Conservation (phyloP, 257 asterid species). For the Nicotiana otophora region DNA sequence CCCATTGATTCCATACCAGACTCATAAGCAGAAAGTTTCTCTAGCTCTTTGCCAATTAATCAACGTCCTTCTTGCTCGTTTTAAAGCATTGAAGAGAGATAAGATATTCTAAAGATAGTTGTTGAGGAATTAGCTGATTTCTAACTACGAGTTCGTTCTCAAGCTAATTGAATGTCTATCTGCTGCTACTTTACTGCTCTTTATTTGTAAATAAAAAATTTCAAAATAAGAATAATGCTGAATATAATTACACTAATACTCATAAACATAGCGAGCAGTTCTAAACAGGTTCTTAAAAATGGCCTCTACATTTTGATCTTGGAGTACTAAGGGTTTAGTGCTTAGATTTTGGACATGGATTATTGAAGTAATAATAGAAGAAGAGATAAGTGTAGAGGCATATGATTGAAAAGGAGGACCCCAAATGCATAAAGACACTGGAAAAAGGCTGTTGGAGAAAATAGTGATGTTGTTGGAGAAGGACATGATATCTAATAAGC, state of each 20-base stretch:
- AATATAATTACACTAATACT: background rate
- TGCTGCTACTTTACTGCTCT: no score
- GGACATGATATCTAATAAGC: slow-evolving; percentile 11
- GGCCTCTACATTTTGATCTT: background rate
- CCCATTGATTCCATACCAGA: background rate
- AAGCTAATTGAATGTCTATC: no score
- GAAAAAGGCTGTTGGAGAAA: slow-evolving; percentile 28
- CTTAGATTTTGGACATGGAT: background rate
- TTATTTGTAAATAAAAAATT: background rate
- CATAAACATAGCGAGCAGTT: background rate
- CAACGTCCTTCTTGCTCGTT: background rate
- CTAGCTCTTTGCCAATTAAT: background rate
- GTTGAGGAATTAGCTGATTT: no score
- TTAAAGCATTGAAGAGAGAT: no score
- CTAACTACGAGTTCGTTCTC: no score
- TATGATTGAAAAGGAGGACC: slow-evolving; percentile 22
- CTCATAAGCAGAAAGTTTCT: background rate
- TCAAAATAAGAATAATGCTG: background rate
- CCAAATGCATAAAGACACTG: slow-evolving; percentile 34
- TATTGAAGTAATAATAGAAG: background rate
- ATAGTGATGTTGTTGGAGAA: slow-evolving; percentile 16
- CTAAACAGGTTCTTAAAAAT: background rate
- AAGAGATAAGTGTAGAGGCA: background rate
- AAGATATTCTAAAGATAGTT: no score
- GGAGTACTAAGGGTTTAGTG: background rate